Evolutionary conservation across 106 monocot genomes (phyloP).

Genomic region (Dendrobium huoshanense): DNA sequence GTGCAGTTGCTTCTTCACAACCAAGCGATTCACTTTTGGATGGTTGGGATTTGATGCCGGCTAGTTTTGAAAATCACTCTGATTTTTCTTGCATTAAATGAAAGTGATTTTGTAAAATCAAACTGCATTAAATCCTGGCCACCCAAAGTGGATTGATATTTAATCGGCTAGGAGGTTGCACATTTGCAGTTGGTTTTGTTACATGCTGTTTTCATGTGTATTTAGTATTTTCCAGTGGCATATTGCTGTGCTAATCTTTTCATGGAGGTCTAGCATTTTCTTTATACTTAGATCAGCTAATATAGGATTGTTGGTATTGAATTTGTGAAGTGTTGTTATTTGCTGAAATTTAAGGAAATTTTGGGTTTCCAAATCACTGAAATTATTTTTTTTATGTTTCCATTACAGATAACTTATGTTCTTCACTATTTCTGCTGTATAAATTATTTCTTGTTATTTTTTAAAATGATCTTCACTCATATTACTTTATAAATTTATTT

Average conservation of each 20-base stretch:
- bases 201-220: background rate
- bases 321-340: background rate
- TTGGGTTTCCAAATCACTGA: background rate
- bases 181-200: background rate
- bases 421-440: background rate
- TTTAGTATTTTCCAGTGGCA: background rate
- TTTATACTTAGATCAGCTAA: background rate
- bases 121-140: too few relatives aligned
- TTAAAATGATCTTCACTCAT: background rate
- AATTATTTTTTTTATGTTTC: background rate
- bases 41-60: background rate
- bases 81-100: too few relatives aligned
- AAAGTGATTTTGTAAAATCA: too few relatives aligned
- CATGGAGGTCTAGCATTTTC: background rate
- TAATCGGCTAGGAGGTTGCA: too few relatives aligned
- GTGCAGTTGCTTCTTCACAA: too few relatives aligned
- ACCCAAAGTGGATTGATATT: too few relatives aligned
- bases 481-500: background rate
- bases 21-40: background rate
- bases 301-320: background rate
- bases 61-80: background rate
- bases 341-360: background rate
- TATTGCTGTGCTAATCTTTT: background rate
- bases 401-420: background rate
- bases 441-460: background rate